Base-by-base conservation (phyloP, 2,329 filamentous ascomycete species). In the Colletotrichum sp. region DNA sequence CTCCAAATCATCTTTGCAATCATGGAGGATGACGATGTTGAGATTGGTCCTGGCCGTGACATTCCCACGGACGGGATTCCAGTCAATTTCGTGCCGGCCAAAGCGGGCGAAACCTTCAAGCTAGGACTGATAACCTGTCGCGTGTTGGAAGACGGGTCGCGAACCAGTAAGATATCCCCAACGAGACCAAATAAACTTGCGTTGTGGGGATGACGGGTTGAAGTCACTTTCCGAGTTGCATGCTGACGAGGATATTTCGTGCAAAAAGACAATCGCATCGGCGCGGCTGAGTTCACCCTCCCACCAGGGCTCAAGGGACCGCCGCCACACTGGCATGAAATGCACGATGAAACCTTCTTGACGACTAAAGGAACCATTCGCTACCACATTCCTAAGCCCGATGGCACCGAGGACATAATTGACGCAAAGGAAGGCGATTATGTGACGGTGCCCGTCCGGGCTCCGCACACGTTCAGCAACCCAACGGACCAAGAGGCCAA, bases 401-500 rank as follows among this genome's bases (percentile, higher is more conserved):
- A 63, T 43, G 59, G 59, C 31, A 63, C 59, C 33, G 59, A 63
- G 59, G 59, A 63, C 16, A 63, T 38, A 9, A 63, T 63, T 31
- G 59, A 63, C 16, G 59, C 59, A 2, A 43, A 63, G 36, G 59
- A 63, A 18, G 59, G 59, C 27, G 59, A 63, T 27, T 43, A 63
- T 38, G 33, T 78, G 11, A 77, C 74, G 15, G 66, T 78, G 18
- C 77, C 77, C 1, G 71, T 78, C n/a, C 77, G 77, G 4, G 74
- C 77, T 1, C 76, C 78, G 12, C 78, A 79, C 67, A 77, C 72
- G 58, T 79, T 79, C 59, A 78, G 77, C 72, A 79, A 79, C 27
- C 78, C 78, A 3, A 78, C 77, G 43, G 76, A 78, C 9, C 76
- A 77, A 13, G 77, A 79, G 54, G 77, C 77, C 8, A 69, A 78